A percentile compares a stretch with the other conserved stretches of the same genome.
Evolutionary conservation across 1,284 basidiomycete genomes (phyloP).

Genomic region (Serendipita sp.): DNA sequence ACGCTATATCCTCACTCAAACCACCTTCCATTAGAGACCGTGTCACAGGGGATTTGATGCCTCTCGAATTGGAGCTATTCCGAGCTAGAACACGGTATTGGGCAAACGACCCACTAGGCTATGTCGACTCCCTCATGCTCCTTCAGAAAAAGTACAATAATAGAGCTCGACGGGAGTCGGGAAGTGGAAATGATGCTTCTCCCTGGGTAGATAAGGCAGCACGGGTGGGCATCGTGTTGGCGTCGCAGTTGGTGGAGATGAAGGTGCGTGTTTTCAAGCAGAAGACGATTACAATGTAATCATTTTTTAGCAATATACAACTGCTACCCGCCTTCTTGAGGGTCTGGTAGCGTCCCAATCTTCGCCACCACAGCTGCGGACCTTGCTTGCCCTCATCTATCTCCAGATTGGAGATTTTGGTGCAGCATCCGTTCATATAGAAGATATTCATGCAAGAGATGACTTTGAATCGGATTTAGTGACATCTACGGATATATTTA

Average conservation of each 20-base stretch:
- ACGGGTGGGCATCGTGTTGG: conserved; percentile 52
- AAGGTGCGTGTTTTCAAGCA: conserved; percentile 29
- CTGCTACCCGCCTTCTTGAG: conserved; percentile 47
- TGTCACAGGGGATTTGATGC: conserved; percentile 46
- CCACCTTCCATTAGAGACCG: conserved; percentile 33
- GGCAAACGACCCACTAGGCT: conserved; percentile 58
- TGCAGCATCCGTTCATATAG: conserved; percentile 41
- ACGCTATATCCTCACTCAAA: conserved; percentile 46
- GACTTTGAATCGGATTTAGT: conserved; percentile 27
- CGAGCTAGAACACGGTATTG: conserved; percentile 55
- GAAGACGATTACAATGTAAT: not conserved
- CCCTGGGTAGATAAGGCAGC: conserved; percentile 73
- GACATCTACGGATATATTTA: conserved; percentile 46
- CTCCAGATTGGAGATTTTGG: conserved; percentile 52
- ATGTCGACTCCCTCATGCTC: conserved; percentile 60
- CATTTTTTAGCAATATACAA: conserved; percentile 44
- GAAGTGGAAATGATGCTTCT: conserved; percentile 17
- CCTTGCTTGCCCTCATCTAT: conserved; percentile 56
- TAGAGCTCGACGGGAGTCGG: conserved; percentile 24
- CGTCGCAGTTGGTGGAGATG: conserved; percentile 62
- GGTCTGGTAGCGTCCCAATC: conserved; percentile 37
- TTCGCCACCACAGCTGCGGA: conserved; percentile 39
- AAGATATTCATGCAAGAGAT: conserved; percentile 31
- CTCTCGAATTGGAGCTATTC: conserved; percentile 70
- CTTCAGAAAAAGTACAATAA: conserved; percentile 65